Evolutionary conservation across 164 flowering plant species (phyloP), one percentile per base, ranked within the genome.

Genomic region (Hamamelis virginiana): DNA sequence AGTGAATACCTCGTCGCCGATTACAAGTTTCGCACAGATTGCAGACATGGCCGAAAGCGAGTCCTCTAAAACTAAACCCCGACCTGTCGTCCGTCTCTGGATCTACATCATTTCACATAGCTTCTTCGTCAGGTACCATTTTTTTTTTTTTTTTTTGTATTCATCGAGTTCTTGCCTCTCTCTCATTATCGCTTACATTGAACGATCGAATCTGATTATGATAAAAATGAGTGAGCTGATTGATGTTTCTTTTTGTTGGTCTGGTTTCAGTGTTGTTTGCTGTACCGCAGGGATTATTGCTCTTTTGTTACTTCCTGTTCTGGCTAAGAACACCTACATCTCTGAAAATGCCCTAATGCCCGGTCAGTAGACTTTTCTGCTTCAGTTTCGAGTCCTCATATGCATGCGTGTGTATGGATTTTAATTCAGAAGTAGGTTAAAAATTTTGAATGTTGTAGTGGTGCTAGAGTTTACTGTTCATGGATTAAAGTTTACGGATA

Each of bases 311-410:
- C 80, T 95, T 18, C 99, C 99, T 8, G 64, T 90, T 67, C 84
- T 95, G 21, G 97, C 98, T 65, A 95, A 90, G 79, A 92, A 83
- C 80, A 95, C 98, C 27, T 91, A 95, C 77, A 76, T 95, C 46
- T 95, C 99, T 3, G 99, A 95, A 67, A 95, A 95, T 75, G 97
- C 99, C 25, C 93, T 95, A 18, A 87, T 95, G 91, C 99, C 99
- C 53, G 99, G 98, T 91, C 26, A 9, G 70, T 68, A 1, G 19
- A 58, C 56, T 21, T 52, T 12, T 61, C 14, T 45, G 0, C 3
- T 18, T 38, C 22, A 8, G 2, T 61, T 43, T 10, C 18, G 25
- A 62, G 25, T 25, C 14, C 45, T 15, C 19, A 16, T 59, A 33
- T 33, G n/a, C n/a, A n/a, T n/a, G n/a, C n/a, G n/a, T n/a, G n/a